Evolutionary conservation across 129 eudicot genomes (phyloP), one percentile per base, ranked within the genome.

Genomic region (Pittosporum tobira): DNA sequence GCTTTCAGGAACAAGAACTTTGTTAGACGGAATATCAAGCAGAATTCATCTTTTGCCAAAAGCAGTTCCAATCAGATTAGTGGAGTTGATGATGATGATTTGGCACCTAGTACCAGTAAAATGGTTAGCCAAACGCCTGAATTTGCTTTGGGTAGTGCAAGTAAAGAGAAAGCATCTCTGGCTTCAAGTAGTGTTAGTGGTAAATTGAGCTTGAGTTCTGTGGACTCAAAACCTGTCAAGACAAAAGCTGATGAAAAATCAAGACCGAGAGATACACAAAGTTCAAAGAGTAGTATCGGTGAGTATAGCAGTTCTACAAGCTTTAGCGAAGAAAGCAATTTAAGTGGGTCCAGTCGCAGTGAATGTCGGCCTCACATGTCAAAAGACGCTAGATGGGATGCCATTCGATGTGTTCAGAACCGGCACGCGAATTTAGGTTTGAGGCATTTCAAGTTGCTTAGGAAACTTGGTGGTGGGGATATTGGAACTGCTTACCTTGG

Each of bases 301-400:
- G 97, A 79, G 72, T 79, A 75, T 65, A 85, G 95, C 69, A 79
- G 84, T 56, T 77, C 87, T 57, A 77, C 95, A 48, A 85, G 86
- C 71, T 73, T 65, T 58, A 80, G 86, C 60, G 94, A 81, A 31
- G 95, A 85, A 54, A 90, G 95, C 72, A 75, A 69, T 60, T 61
- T 62, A 51, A 80, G 96, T 71, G 72, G 84, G 19, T 77, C 84
- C 19, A 78, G 75, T 56, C 75, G 70, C 23, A 73, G 73, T 57
- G 74, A 88, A 34, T 69, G 65, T 65, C 62, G 94, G 75, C 95
- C 97, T 6, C 97, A 90, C 67, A 90, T 90, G 97, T 90, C 97
- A 25, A 85, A 67, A 42, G 95, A 90, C 79, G 62, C 29, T 62
- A 79, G 84, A 64, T 90, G 93, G 97, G 88, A 90, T 62, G 94